phyloP scores from a whole-genome alignment of 306 rosid genomes.

The Casuarina glauca region DNA sequence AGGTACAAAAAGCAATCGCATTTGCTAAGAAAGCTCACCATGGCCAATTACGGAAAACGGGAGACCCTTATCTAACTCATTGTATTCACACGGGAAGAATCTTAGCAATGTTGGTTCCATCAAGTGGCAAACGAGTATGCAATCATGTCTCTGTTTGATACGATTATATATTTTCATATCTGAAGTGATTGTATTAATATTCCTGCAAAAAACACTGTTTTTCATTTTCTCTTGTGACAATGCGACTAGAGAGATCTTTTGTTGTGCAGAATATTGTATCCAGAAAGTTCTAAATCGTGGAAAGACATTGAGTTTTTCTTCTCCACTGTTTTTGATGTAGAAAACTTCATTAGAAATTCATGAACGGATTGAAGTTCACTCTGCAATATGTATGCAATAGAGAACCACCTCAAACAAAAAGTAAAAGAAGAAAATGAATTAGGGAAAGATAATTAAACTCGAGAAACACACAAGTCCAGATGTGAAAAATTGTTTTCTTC shows the following conservation, averaged over 20 bases:
- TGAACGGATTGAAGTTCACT: not conserved
- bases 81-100: conserved; percentile 91
- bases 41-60: conserved; percentile 85
- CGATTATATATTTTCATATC: not conserved
- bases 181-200: not conserved
- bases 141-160: conserved; percentile 23
- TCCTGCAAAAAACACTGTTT: not conserved
- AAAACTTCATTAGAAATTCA: not conserved
- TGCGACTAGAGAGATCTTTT: not conserved
- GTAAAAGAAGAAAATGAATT: not conserved
- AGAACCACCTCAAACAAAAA: not conserved
- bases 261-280: not conserved
- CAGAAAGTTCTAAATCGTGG: not conserved
- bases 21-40: conserved; percentile 90
- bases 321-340: not conserved
- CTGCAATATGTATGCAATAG: not conserved
- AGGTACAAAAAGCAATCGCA: conserved; percentile 93
- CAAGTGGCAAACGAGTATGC: conserved; percentile 81
- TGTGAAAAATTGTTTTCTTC: not conserved
- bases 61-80: conserved; percentile 91
- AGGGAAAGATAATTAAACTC: not conserved
- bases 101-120: conserved; percentile 87
- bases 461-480: not conserved
- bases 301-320: not conserved
- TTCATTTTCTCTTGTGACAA: not conserved